Percentiles rank a stretch among this genome's conserved stretches.
phyloP scores from a whole-genome alignment of 31 red algal genomes.

The Endocladia muricata region DNA sequence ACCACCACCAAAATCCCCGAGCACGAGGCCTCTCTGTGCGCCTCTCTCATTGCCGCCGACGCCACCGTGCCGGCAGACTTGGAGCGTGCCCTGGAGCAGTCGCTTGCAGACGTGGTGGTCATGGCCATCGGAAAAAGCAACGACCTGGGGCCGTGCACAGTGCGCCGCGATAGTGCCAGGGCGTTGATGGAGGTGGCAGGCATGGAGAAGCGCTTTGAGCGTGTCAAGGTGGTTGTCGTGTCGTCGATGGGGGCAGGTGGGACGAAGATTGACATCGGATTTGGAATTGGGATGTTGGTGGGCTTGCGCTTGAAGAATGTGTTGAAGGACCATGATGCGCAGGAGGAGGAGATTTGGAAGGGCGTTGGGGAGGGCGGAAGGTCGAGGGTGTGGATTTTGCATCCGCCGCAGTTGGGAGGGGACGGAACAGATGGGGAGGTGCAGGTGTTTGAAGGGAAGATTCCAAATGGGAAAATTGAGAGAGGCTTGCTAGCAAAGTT shows the following conservation, averaged over 20 bases:
- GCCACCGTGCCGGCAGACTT: neutral
- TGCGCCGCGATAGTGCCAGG: neutral
- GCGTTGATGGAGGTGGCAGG: constrained; percentile 4
- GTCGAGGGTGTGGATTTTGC: neutral
- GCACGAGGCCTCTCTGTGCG: neutral
- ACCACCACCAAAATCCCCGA: neutral
- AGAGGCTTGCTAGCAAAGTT: neutral
- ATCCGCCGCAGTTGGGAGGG: neutral
- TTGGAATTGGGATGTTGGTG: neutral
- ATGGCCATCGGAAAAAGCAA: neutral
- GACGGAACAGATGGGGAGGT: neutral
- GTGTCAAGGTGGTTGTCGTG: constrained; percentile 1
- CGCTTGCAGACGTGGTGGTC: neutral
- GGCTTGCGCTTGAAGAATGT: neutral
- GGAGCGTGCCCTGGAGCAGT: constrained; percentile 3
- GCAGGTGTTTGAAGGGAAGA: neutral
- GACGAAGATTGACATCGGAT: neutral
- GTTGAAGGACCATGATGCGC: constrained; percentile 7
- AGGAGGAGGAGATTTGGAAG: constrained; percentile 5
- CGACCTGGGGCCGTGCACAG: neutral
- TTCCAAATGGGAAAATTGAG: neutral
- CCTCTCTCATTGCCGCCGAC: constrained; percentile 18
- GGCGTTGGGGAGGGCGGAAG: neutral
- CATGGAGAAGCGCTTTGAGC: neutral
- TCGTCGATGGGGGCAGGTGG: constrained; percentile 3